Percentiles rank a stretch among this genome's conserved stretches.
Conservation (phyloP, 257 asterid species). For the Forsythia viridissima region DNA sequence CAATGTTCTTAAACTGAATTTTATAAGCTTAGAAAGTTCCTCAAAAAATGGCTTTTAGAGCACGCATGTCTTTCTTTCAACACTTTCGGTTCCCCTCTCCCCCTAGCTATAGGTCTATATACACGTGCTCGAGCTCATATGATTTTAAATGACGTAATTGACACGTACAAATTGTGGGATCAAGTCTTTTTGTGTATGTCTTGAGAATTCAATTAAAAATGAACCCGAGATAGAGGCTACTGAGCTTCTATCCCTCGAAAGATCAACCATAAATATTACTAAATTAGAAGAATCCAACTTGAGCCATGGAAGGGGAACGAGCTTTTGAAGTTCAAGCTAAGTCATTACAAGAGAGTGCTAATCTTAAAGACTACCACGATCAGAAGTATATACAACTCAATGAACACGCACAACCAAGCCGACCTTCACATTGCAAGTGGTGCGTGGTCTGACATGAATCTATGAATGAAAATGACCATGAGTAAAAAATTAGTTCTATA, state of each 20-base stretch:
- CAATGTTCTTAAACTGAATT: not conserved
- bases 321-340: not conserved
- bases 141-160: too few species aligned
- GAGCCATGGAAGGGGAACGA: not conserved
- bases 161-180: too few species aligned
- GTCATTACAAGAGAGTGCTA: not conserved
- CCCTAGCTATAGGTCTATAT: not conserved
- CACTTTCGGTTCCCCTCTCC: constrained; percentile 23
- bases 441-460: not conserved
- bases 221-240: not conserved
- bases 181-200: too few species aligned
- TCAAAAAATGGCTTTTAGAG: constrained; percentile 34
- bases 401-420: not conserved
- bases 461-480: not conserved
- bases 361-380: not conserved
- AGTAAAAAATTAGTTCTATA: not conserved
- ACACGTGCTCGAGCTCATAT: not conserved
- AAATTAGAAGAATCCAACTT: not conserved
- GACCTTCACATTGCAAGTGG: not conserved
- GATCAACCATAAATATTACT: not conserved
- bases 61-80: constrained; percentile 26
- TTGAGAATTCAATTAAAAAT: not conserved
- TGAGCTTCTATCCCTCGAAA: not conserved
- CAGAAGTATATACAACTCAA: not conserved
- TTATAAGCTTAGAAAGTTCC: constrained; percentile 3